Evolutionary conservation across 345 rosid species (phyloP), one percentile per base, ranked within the genome.

Genomic region (Kandelia obovata): DNA sequence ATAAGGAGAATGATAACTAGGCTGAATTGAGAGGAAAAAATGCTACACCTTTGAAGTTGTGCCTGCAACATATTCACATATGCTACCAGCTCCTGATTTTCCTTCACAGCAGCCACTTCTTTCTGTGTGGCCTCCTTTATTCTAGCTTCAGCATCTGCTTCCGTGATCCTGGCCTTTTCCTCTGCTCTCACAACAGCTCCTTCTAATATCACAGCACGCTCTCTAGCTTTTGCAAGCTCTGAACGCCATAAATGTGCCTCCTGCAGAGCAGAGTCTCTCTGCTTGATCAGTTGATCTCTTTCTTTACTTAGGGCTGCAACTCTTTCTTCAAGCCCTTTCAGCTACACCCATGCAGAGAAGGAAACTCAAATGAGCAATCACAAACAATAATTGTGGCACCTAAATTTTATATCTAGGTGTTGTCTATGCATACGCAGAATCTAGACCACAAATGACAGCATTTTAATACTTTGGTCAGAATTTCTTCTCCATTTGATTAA

Each of bases 191-290:
- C 80, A 68, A 86, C 92, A 57, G 97, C 97, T 69, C 88, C 99
- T 81, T 96, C 99, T 72, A 90, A 78, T 79, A 92, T 89, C 55
- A 92, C 92, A 31, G 71, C 96, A 76, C 84, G 92, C 65, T 96
- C 99, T 79, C 96, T 86, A 71, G 99, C 98, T 87, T 92, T 96
- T 65, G 81, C 97, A 75, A 96, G 92, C 84, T 96, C 96, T 64
- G 91, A 80, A 69, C 99, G 97, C 99, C 99, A 96, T 80, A 92
- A 67, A 71, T 90, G 92, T 67, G 97, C 98, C 78, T 96, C 98
- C 75, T 89, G 87, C 73, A 88, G 28, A n/a, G 97, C 92, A 55
- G 98, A 80, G 69, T 96, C 97, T 81, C 90, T 90, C 80, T 96
- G 94, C 83, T 79, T 89, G n/a, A 86, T 73, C 71, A 90, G 60